Evolutionary conservation across 148 eudicot species (phyloP), one percentile per base, ranked within the genome.

Genomic region (Chenopodium album): DNA sequence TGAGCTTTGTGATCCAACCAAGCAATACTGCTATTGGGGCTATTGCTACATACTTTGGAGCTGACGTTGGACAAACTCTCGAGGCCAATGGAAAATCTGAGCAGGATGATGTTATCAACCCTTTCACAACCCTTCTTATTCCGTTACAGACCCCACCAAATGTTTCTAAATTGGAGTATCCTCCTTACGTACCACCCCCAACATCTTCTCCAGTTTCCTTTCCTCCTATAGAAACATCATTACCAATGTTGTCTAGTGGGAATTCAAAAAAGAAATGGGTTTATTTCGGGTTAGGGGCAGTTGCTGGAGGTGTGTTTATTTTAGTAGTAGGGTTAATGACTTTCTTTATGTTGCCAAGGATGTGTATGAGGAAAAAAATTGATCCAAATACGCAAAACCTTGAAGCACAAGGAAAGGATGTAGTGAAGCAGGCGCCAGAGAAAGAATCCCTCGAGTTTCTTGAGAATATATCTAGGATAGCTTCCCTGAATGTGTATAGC

Each of bases 51-150:
- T 80, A 26, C 69, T 92, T 96, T 87, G 94, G 91, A 52, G 95
- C 87, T 14, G 87, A 85, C 69, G 82, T 84, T 46, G 90, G 81
- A 22, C 78, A 37, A 80, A 90, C 88, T 26, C 84, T 94, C 1
- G 87, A 87, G 73, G 99, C 99, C 7, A 96, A 96, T 85, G 80
- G 81, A 20, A 71, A 92, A 75, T 86, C 95, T 1, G 85, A 79
- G 74, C 77, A 80, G 71, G 90, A 90, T 46, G 0, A 83, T 13
- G 82, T 44, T 31, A 89, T 96, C 52, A 79, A 82, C 13, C 92
- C 94, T 2, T 88, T 85, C 7, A 92, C 98, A 17, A 92, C 94
- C 76, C 89, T 96, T 79, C 83, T 96, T 50, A 80, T 96, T 78
- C 97, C 99, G 16, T 88, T 96, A 4, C 85, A 81, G 74, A 77